Evolutionary conservation across 352 stramenopile species (phyloP).

Genomic region (Phytophthora meadii): DNA sequence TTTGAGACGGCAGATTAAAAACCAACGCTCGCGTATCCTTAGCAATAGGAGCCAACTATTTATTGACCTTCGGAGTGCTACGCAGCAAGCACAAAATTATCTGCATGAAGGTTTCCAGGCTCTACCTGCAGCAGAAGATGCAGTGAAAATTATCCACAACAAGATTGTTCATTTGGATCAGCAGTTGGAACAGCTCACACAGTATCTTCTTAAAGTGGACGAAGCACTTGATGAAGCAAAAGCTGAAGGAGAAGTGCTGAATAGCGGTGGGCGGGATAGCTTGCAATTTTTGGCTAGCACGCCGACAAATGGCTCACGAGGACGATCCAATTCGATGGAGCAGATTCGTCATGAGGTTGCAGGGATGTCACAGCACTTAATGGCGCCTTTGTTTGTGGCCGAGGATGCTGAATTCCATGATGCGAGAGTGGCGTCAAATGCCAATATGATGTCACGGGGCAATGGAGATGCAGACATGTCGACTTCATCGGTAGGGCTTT

Average conservation of each 20-base stretch:
- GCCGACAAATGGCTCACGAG: constrained; percentile 34
- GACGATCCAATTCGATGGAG: constrained; percentile 54
- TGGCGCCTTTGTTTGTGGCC: constrained; percentile 77
- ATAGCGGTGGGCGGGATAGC: constrained; percentile 57
- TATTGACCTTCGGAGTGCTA: constrained; percentile 83
- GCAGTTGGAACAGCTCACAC: constrained; percentile 68
- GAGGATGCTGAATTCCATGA: constrained; percentile 90
- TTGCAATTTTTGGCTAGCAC: constrained; percentile 58
- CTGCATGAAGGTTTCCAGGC: constrained; percentile 84
- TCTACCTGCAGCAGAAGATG: constrained; percentile 76
- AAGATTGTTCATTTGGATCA: constrained; percentile 84
- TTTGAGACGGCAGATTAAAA: constrained; percentile 79
- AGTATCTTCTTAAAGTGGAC: constrained; percentile 78
- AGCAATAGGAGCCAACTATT: constrained; percentile 85
- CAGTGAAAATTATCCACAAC: constrained; percentile 82
- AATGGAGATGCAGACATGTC: constrained; percentile 61
- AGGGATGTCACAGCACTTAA: constrained; percentile 81
- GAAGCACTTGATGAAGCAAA: constrained; percentile 73
- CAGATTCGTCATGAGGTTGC: constrained; percentile 65
- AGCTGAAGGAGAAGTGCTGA: constrained; percentile 58
- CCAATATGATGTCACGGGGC: constrained; percentile 24
- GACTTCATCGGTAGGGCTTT: constrained; percentile 63
- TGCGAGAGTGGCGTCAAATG: constrained; percentile 54
- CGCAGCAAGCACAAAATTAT: constrained; percentile 85
- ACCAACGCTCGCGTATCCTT: constrained; percentile 81